phyloP scores from a whole-genome alignment of 768 basidiomycete genomes.

The Rhodotorula diobovata region DNA sequence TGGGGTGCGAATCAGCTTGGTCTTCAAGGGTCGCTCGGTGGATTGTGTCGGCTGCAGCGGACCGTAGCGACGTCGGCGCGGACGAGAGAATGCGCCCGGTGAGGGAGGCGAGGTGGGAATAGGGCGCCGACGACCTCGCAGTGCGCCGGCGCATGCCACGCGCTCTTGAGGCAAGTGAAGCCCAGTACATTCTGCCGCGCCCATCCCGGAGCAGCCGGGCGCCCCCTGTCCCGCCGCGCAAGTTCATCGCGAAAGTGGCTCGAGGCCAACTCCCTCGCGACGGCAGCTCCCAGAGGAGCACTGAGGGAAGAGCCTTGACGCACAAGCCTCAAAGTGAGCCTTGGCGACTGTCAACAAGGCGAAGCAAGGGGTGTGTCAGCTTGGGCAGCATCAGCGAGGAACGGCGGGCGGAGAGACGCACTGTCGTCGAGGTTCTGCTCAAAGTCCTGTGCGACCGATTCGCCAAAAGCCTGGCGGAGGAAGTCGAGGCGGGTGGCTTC shows the following conservation, averaged over 20 bases:
- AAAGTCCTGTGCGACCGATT: neutral
- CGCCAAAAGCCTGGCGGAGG: conserved; percentile 26
- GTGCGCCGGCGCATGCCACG: too few species aligned
- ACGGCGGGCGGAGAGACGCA: neutral
- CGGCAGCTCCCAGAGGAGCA: too few species aligned
- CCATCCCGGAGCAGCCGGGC: too few species aligned
- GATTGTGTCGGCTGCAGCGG: neutral
- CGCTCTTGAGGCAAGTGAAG: too few species aligned
- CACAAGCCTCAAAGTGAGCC: conserved; percentile 32
- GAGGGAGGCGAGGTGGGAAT: too few species aligned
- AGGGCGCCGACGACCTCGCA: too few species aligned
- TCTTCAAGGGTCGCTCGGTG: too few species aligned
- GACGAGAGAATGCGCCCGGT: too few species aligned
- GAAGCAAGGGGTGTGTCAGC: neutral
- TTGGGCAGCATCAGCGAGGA: neutral
- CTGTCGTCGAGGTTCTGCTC: conserved; percentile 16
- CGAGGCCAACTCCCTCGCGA: too few species aligned
- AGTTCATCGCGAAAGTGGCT: neutral
- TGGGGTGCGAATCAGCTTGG: neutral
- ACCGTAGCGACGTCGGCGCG: too few species aligned
- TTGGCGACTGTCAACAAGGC: conserved; percentile 1
- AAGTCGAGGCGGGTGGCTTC: conserved; percentile 4
- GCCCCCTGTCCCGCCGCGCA: too few species aligned
- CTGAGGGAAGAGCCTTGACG: neutral
- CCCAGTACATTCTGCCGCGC: too few species aligned